These are phyloP conservation scores for Sarcomyxa edulis DNA, from an alignment of 768 basidiomycete species.

Conservation along the genomic window DNA sequence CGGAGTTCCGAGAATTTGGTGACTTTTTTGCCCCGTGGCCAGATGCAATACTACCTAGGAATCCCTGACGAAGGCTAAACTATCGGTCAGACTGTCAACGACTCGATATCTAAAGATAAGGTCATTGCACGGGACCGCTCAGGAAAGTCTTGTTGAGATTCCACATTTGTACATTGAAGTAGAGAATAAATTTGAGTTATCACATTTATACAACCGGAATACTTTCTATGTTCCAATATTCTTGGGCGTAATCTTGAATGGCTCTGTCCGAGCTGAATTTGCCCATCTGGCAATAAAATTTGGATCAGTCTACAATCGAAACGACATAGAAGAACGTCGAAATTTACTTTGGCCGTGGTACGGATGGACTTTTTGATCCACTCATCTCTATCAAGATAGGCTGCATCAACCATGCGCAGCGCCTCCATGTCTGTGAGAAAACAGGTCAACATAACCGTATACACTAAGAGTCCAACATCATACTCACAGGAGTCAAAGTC, in stretches of 20 bases:
- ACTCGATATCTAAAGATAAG: no score
- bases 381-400: constrained; percentile 74
- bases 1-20: no score
- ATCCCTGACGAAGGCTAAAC: no score
- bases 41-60: no score
- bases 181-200: no score
- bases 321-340: not conserved
- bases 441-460: constrained; percentile 1
- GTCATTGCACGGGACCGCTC: no score
- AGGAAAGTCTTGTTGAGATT: no score
- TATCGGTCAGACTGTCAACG: no score
- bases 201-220: no score
- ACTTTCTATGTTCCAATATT: constrained; percentile 75
- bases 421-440: constrained; percentile 67
- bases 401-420: constrained; percentile 81
- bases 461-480: not conserved
- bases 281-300: constrained; percentile 62
- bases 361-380: constrained; percentile 92
- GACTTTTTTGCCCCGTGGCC: no score
- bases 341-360: constrained; percentile 66
- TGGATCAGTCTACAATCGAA: not conserved
- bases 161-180: no score
- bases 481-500: constrained; percentile 89
- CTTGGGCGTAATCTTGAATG: constrained; percentile 88
- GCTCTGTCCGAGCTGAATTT: constrained; percentile 95